A percentile compares a stretch with the other conserved stretches of the same genome.
phyloP scores from a whole-genome alignment of 768 basidiomycete genomes.

The Trametopsis cervina region DNA sequence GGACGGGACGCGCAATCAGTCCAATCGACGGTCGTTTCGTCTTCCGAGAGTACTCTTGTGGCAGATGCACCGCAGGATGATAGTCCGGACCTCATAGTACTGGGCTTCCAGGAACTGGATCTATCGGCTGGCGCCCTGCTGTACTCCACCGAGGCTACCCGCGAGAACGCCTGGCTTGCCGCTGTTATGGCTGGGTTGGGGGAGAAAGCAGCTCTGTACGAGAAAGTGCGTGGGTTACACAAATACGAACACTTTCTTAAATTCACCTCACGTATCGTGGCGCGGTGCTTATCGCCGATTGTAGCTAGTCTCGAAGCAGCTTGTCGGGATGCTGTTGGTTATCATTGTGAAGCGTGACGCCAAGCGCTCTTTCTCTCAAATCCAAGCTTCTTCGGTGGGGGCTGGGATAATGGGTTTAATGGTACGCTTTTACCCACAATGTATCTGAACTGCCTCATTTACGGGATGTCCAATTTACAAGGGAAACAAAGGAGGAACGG shows the following conservation, averaged over 20 bases:
- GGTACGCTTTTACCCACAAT: slow-evolving; percentile 33
- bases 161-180: slow-evolving; percentile 66
- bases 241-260: neutral
- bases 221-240: slow-evolving; percentile 43
- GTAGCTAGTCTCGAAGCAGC: slow-evolving; percentile 68
- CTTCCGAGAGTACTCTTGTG: no score
- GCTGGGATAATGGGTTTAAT: slow-evolving; percentile 75
- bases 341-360: slow-evolving; percentile 54
- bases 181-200: slow-evolving; percentile 69
- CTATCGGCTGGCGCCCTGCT: slow-evolving; percentile 72
- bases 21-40: no score
- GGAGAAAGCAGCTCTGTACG: slow-evolving; percentile 52
- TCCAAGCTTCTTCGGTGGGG: slow-evolving; percentile 48
- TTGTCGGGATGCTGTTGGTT: slow-evolving; percentile 78
- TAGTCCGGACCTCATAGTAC: slow-evolving; percentile 63
- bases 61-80: no score
- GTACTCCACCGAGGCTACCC: slow-evolving; percentile 53
- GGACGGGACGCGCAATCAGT: no score
- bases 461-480: slow-evolving; percentile 21
- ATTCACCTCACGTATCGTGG: neutral
- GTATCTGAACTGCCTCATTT: slow-evolving; percentile 5
- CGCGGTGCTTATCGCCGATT: neutral
- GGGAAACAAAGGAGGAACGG: slow-evolving; percentile 83
- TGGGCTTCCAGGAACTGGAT: slow-evolving; percentile 80
- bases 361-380: slow-evolving; percentile 42